Evolutionary conservation across 2,329 filamentous ascomycete species (phyloP), one percentile per base, ranked within the genome.

Genomic region (Epichloe amarillans): DNA sequence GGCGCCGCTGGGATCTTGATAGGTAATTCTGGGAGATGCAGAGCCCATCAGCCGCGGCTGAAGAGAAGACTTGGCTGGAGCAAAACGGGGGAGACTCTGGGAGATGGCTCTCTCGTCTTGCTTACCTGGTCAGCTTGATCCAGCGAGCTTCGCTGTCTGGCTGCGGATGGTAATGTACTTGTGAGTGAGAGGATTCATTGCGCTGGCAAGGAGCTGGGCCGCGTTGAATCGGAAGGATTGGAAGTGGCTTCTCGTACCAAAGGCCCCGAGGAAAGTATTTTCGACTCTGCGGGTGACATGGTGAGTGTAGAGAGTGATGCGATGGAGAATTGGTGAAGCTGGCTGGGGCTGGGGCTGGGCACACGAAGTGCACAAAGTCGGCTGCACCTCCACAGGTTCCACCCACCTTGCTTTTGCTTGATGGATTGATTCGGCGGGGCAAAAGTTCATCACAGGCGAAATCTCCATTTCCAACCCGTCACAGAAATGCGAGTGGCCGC

Each of bases 1-100:
- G 15, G 69, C 68, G 56, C 79, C 80, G 36, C 74, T 71, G 19
- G 80, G 76, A 60, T 88, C 84, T 50, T 71, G 69, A 63, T 88
- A 89, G 36, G 73, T 76, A 55, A 80, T 75, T 60, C 79, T 82
- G 8, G 5, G 33, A 35, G 23, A 19, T 30, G 6, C 11, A 4
- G 23, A 3, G 4, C 23, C 21, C 4, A 6, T 48, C 12, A 48
- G 46, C 21, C 17, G 39, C 26, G 12, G 11, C 12, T n/a, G 23
- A 43, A 23, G 12, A 43, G 10, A 4, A 15, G 3, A 36, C 15
- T 5, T 3, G 36, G 15, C 3, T 19, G 26, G 3, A 3, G 33
- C 4, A 14, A 5, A 4, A 33, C 14, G 50, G 5, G 17, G n/a
- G 3, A 14, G n/a, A 8, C 2, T 4, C 1, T 38, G n/a, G 15